These are phyloP conservation scores for Trifolium repens DNA, from an alignment of 306 rosid genomes.

Conservation along the genomic window DNA sequence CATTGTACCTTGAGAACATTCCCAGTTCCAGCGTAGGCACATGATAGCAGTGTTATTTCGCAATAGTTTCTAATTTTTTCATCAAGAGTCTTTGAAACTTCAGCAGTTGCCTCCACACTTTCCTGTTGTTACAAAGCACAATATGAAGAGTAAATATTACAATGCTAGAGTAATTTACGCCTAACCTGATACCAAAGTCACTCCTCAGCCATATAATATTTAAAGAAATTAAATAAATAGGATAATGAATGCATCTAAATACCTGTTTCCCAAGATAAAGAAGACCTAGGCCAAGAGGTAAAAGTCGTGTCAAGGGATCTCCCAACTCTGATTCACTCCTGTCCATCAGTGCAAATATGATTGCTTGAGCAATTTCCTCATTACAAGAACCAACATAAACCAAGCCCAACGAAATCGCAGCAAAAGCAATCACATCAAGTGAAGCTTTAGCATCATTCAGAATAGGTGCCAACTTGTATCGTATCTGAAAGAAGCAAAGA, in stretches of 20 bases:
- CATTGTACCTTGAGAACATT: constrained; percentile 81
- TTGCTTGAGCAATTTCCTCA: constrained; percentile 87
- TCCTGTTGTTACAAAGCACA: constrained; percentile 59
- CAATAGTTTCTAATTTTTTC: constrained; percentile 89
- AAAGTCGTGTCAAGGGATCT: constrained; percentile 82
- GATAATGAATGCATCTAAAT: constrained; percentile 1
- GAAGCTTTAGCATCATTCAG: constrained; percentile 80
- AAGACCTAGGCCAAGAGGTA: constrained; percentile 95
- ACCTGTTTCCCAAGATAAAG: constrained; percentile 97
- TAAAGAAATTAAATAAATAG: constrained; percentile 9
- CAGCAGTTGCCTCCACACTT: constrained; percentile 88
- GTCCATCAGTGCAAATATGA: constrained; percentile 88
- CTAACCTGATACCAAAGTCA: not conserved
- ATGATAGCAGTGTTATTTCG: constrained; percentile 87
- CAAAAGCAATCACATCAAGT: constrained; percentile 80
- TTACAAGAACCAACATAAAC: constrained; percentile 92
- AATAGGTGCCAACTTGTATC: constrained; percentile 63
- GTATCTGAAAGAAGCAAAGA: constrained; percentile 56
- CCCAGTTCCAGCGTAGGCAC: constrained; percentile 99
- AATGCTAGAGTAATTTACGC: constrained; percentile 3
- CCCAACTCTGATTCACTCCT: constrained; percentile 80
- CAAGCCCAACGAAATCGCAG: constrained; percentile 93
- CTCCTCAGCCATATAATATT: constrained; percentile 20
- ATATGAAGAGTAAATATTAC: constrained; percentile 23
- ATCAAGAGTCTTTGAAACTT: constrained; percentile 85